A percentile compares a stretch with the other conserved stretches of the same genome.
phyloP scores from a whole-genome alignment of 306 rosid species.

The Medicago lupulina region DNA sequence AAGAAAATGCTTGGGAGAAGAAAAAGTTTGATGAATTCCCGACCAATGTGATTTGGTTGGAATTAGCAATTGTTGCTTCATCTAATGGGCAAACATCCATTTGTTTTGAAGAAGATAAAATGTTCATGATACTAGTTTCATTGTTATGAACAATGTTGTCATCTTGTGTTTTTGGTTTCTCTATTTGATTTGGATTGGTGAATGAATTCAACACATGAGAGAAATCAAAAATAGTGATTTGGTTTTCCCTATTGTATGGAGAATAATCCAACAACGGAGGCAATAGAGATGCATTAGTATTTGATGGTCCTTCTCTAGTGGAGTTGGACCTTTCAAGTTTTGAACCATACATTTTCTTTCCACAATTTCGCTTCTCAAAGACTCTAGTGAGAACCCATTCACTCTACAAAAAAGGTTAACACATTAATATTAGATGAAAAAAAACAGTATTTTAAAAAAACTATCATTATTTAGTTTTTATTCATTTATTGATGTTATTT shows the following conservation, averaged over 20 bases:
- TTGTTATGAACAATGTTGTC: slow-evolving; percentile 37
- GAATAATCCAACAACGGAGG: slow-evolving; percentile 70
- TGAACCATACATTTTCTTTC: slow-evolving; percentile 45
- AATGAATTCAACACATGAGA: slow-evolving; percentile 53
- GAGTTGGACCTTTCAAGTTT: slow-evolving; percentile 50
- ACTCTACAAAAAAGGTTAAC: slow-evolving; percentile 46
- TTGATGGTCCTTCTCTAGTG: slow-evolving; percentile 33
- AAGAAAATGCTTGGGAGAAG: slow-evolving; percentile 32
- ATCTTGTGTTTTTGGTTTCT: slow-evolving; percentile 43
- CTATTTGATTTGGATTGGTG: slow-evolving; percentile 41
- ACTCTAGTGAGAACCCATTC: slow-evolving; percentile 84
- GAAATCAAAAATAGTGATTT: slow-evolving; percentile 36
- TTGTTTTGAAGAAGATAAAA: slow-evolving; percentile 17
- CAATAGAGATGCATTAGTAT: slow-evolving; percentile 13
- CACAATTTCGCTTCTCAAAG: slow-evolving; percentile 53
- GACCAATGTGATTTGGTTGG: too few species aligned
- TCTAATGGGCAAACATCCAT: slow-evolving; percentile 8
- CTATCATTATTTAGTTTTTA: too few species aligned
- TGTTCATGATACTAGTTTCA: slow-evolving; percentile 9
- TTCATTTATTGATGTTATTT: too few species aligned
- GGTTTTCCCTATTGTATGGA: slow-evolving; percentile 45
- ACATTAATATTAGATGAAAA: neutral
- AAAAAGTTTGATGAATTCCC: neutral
- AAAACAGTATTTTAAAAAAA: too few species aligned
- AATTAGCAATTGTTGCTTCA: neutral